phyloP scores from a whole-genome alignment of 192 early-diverging fungal genomes.

The Coemansia sp. region DNA sequence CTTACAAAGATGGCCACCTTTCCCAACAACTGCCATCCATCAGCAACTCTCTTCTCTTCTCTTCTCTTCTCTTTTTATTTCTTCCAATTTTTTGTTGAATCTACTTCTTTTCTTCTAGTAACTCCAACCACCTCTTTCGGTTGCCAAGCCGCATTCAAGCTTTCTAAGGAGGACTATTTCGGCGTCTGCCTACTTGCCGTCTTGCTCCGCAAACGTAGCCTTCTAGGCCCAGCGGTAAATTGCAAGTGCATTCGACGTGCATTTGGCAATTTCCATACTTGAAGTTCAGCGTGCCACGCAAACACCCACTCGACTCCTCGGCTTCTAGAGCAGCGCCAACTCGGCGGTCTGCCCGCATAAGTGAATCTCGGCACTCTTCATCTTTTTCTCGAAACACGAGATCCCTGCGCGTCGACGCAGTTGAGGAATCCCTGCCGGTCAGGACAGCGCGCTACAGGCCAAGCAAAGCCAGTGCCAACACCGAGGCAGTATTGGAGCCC shows the following conservation, averaged over 20 bases:
- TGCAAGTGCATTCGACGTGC: constrained; percentile 28
- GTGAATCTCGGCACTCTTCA: constrained; percentile 20
- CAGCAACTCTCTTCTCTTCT: neutral
- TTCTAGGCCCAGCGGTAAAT: constrained; percentile 14
- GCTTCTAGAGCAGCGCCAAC: constrained; percentile 20
- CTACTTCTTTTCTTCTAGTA: neutral
- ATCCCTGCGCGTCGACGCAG: neutral
- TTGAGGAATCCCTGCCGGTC: neutral
- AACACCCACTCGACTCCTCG: constrained; percentile 14
- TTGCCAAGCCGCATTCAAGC: neutral
- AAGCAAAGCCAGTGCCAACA: constrained; percentile 1
- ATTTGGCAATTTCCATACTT: constrained; percentile 22
- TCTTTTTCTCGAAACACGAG: neutral
- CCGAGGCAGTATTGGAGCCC: neutral
- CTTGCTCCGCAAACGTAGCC: constrained; percentile 11
- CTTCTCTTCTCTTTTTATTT: too few relatives aligned
- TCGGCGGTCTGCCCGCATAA: constrained; percentile 30
- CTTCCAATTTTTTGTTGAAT: neutral
- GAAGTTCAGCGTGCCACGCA: constrained; percentile 31
- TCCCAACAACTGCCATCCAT: too few relatives aligned
- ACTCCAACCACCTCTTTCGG: neutral
- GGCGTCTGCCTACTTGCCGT: neutral
- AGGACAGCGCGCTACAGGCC: neutral
- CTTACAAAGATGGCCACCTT: too few relatives aligned
- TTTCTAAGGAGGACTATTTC: neutral